phyloP scores from a whole-genome alignment of 768 basidiomycete species.

The Auricularia heimuer region DNA sequence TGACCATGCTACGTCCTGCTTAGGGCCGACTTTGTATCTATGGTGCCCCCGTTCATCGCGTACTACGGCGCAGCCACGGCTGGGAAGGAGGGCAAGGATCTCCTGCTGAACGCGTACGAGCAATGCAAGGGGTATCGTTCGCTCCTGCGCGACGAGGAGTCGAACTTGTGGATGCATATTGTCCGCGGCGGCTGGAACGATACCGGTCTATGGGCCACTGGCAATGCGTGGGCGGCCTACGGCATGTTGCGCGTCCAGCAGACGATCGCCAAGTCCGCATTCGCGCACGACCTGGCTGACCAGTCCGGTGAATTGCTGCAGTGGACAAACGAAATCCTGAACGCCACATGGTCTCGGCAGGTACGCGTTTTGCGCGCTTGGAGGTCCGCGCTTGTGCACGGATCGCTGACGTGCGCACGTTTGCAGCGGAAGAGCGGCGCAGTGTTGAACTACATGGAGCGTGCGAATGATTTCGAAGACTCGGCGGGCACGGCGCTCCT shows the following conservation, averaged over 20 bases:
- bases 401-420: background rate
- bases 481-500: slow-evolving; percentile 5
- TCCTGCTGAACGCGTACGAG: slow-evolving; percentile 16
- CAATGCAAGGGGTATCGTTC: slow-evolving; percentile 20
- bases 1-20: background rate
- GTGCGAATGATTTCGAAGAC: slow-evolving; percentile 1
- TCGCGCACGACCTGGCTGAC: slow-evolving; percentile 17
- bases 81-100: slow-evolving; percentile 16
- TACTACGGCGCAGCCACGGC: slow-evolving; percentile 23
- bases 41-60: slow-evolving; percentile 27
- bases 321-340: slow-evolving; percentile 29
- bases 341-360: slow-evolving; percentile 10
- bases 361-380: background rate
- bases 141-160: slow-evolving; percentile 8
- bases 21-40: slow-evolving; percentile 18
- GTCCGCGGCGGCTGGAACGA: slow-evolving; percentile 13
- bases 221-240: slow-evolving; percentile 32
- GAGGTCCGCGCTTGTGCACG: background rate
- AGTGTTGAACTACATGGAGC: slow-evolving; percentile 1
- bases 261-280: slow-evolving; percentile 26
- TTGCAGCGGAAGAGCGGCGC: background rate
- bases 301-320: slow-evolving; percentile 22
- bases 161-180: slow-evolving; percentile 20
- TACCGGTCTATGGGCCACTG: background rate
- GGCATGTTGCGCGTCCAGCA: slow-evolving; percentile 32